Evolutionary conservation across 768 basidiomycete genomes (phyloP).

Genomic region (Fomitopsis serialis): DNA sequence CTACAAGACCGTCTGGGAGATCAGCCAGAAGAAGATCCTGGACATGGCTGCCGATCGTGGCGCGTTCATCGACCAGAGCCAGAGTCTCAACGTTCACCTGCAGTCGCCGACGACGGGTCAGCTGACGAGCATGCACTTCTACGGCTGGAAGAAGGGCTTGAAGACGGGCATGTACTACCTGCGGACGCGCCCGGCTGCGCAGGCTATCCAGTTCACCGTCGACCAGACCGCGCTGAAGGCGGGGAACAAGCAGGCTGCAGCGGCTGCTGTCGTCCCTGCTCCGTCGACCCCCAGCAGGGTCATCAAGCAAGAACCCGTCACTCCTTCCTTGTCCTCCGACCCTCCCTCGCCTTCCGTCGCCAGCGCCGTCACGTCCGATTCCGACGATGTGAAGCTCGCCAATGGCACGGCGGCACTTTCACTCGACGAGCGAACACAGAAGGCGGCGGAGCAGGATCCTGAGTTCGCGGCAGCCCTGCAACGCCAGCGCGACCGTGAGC

Average conservation of each 20-base stretch:
- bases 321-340: slow-evolving; percentile 5
- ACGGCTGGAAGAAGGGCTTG: slow-evolving; percentile 99
- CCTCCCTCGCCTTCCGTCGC: slow-evolving; percentile 25
- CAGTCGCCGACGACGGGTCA: slow-evolving; percentile 87
- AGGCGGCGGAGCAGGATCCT: slow-evolving; percentile 56
- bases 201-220: slow-evolving; percentile 97
- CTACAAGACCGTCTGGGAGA: slow-evolving; percentile 99
- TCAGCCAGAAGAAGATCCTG: slow-evolving; percentile 96
- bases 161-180: slow-evolving; percentile 99
- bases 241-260: slow-evolving; percentile 16
- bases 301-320: slow-evolving; percentile 15
- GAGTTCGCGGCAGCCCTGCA: slow-evolving; percentile 79
- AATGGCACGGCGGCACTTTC: slow-evolving; percentile 29
- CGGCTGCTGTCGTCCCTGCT: not conserved
- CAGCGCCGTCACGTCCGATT: slow-evolving; percentile 10
- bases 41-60: slow-evolving; percentile 99
- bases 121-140: slow-evolving; percentile 95
- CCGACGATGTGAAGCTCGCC: slow-evolving; percentile 5
- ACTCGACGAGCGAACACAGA: slow-evolving; percentile 43
- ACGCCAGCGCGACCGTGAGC: slow-evolving; percentile 64
- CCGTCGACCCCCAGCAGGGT: slow-evolving; percentile 3
- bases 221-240: slow-evolving; percentile 75
- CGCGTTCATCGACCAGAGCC: slow-evolving; percentile 95
- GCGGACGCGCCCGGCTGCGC: slow-evolving; percentile 88
- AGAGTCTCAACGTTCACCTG: slow-evolving; percentile 91